Base-by-base conservation (phyloP, 441 rosid species). In the Erodium texanum region DNA sequence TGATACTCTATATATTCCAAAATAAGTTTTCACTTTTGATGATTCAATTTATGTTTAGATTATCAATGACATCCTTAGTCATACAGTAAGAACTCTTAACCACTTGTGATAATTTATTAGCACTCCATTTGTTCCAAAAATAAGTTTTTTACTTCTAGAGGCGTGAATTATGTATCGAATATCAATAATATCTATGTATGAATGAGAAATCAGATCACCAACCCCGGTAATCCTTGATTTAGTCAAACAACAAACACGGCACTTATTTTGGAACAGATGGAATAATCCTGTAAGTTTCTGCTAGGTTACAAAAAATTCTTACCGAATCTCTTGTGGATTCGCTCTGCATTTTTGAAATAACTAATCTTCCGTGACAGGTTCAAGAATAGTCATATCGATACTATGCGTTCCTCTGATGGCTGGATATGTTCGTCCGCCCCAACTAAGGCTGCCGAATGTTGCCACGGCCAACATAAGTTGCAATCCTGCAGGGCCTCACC, bases 341-440 rank as follows among this genome's bases (percentile, higher is more conserved):
- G n/a, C n/a, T n/a, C n/a, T n/a, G n/a, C n/a, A n/a, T n/a, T n/a
- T n/a, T n/a, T 27, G 1, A 32, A 22, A 61, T 23, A 24, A 22
- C 29, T 23, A 22, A 14, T 15, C 64, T 61, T 15, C 68, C 14
- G 16, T 73, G 58, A 62, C 93, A 94, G 98, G 98, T 74, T 88
- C 99, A 36, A 86, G 91, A 72, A 84, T 89, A 66, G 82, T 90
- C 24, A 85, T 92, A 66, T 89, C 97, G n/a, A 74, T 94, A 72
- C 74, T 88, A 66, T 94, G 96, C 64, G 78, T 90, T 66, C 99
- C 99, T 0, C 79, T 94, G 65, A 87, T 85, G 32, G 97, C 96
- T 68, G 99, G 99, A 69, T 88, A 89, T 70, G 87, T 94, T 4
- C 96, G 88, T 7, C 99, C 97, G 45, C 97, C 99, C 7, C 95